phyloP scores from a whole-genome alignment of 1,139 yeast species.

The Saccharomyces hybrid region DNA sequence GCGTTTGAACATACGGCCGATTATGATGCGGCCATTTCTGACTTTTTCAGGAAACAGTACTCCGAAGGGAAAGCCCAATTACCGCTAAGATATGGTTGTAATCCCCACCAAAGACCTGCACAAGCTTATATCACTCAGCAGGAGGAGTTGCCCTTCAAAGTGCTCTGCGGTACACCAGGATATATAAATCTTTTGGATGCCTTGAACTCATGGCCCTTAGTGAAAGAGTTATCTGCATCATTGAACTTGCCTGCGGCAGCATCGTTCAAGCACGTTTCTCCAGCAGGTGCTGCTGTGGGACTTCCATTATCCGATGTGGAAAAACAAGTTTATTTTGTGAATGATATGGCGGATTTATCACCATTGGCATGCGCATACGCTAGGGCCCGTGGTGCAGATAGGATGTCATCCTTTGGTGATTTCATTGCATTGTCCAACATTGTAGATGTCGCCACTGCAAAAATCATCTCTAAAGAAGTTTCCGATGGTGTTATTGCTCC shows the following conservation, averaged over 20 bases:
- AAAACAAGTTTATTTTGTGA: conserved; percentile 91
- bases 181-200: conserved; percentile 95
- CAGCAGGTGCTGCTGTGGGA: conserved; percentile 98
- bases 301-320: conserved; percentile 83
- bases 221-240: conserved; percentile 90
- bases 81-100: conserved; percentile 95
- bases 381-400: conserved; percentile 98
- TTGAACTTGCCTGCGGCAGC: conserved; percentile 97
- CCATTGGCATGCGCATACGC: conserved; percentile 98
- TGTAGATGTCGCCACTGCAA: conserved; percentile 94
- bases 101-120: conserved; percentile 98
- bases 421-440: conserved; percentile 94
- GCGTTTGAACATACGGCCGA: conserved; percentile 98
- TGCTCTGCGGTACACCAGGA: conserved; percentile 91
- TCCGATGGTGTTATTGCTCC: conserved; percentile 99
- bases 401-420: conserved; percentile 99
- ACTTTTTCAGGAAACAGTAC: conserved; percentile 95
- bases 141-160: conserved; percentile 91
- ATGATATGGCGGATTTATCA: conserved; percentile 87
- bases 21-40: conserved; percentile 91
- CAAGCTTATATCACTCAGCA: conserved; percentile 79
- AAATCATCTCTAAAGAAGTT: conserved; percentile 93
- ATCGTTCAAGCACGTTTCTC: conserved; percentile 96
- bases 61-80: conserved; percentile 83
- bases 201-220: conserved; percentile 96